phyloP scores from a whole-genome alignment of 163 green algal genomes.

The Trebouxiophyceae sp. region DNA sequence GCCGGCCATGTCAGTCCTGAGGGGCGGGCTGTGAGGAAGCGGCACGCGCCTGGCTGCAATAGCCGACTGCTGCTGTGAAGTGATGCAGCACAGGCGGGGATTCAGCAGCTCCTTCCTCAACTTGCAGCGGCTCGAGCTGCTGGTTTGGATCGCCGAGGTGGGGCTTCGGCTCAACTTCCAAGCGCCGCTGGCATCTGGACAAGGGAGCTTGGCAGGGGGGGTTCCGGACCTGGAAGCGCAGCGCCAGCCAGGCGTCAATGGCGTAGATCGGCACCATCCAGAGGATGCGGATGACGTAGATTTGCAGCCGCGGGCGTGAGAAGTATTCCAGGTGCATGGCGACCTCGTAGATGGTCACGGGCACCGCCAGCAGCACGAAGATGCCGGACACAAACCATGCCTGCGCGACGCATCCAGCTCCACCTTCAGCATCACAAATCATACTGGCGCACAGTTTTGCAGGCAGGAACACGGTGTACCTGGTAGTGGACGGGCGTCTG shows the following conservation, averaged over 20 bases:
- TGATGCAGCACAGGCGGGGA: no score
- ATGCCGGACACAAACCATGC: constrained; percentile 85
- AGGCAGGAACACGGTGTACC: constrained; percentile 1
- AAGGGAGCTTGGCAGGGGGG: background rate
- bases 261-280: constrained; percentile 89
- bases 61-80: no score
- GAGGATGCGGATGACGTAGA: constrained; percentile 72
- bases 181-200: background rate
- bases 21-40: no score
- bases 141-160: no score
- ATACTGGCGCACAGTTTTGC: background rate
- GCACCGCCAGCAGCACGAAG: constrained; percentile 86
- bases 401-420: background rate
- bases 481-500: constrained; percentile 64
- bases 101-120: no score
- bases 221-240: constrained; percentile 62
- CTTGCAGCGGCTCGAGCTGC: no score
- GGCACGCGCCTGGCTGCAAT: no score
- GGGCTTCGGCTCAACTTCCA: no score
- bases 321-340: constrained; percentile 95
- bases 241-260: constrained; percentile 74
- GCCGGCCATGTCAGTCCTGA: no score
- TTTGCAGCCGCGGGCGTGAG: constrained; percentile 80
- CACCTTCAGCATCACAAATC: background rate
- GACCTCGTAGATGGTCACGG: constrained; percentile 87